These are phyloP conservation scores for Polytrichum formosum DNA, from an alignment of 225 moss, liverwort and hornwort genomes.

Conservation along the genomic window DNA sequence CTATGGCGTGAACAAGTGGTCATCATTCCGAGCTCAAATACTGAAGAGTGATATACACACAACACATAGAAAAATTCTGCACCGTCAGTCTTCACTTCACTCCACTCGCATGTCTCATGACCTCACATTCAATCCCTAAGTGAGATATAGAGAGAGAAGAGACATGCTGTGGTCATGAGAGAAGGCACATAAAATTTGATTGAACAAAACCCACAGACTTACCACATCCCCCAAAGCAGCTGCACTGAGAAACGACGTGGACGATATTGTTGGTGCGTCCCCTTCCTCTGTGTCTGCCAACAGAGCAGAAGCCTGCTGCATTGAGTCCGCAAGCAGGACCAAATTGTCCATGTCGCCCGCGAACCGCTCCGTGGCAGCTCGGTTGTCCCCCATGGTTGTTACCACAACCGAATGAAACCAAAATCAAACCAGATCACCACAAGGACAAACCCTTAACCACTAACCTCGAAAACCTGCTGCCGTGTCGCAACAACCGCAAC, in stretches of 20 bases:
- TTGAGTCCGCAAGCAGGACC: slow-evolving; percentile 81
- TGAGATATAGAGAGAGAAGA: neutral
- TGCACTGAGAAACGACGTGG: slow-evolving; percentile 76
- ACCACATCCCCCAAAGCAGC: slow-evolving; percentile 90
- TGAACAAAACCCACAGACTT: slow-evolving; percentile 22
- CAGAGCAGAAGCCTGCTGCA: slow-evolving; percentile 93
- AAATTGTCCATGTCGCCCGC: slow-evolving; percentile 77
- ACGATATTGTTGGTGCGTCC: slow-evolving; percentile 44
- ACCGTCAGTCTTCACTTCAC: slow-evolving; percentile 1
- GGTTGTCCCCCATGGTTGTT: slow-evolving; percentile 39
- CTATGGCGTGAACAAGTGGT: neutral
- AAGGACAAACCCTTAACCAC: too few relatives aligned
- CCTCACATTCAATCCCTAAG: too few relatives aligned
- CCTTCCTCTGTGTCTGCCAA: slow-evolving; percentile 77
- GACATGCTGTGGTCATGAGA: neutral
- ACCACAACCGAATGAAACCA: slow-evolving; percentile 1
- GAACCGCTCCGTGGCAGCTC: slow-evolving; percentile 45
- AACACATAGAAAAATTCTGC: neutral
- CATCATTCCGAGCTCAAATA: neutral
- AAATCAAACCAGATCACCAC: too few relatives aligned
- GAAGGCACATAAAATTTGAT: neutral
- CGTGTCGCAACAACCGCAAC: too few relatives aligned
- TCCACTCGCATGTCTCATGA: too few relatives aligned
- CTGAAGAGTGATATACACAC: neutral
- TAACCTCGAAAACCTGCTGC: too few relatives aligned